Conservation (phyloP, 805 yeast species). For the Candida ulmi region DNA sequence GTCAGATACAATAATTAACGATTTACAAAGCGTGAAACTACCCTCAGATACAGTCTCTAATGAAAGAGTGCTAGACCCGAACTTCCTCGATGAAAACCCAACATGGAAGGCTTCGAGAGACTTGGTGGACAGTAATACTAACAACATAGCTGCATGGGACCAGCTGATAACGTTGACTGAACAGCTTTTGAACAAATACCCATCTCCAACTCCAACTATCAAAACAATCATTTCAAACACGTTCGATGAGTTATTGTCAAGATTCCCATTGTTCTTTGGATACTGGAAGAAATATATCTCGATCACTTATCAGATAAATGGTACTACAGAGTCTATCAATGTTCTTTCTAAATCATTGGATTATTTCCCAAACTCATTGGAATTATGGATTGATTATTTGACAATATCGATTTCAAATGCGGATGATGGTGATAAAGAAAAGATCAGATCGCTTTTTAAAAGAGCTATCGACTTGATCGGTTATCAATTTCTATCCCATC, state of each 20-base stretch:
- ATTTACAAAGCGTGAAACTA: neutral
- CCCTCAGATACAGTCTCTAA: neutral
- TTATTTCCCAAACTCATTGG: slow-evolving; percentile 53
- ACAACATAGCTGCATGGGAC: slow-evolving; percentile 36
- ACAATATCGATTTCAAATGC: slow-evolving; percentile 42
- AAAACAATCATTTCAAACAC: slow-evolving; percentile 27
- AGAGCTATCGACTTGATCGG: slow-evolving; percentile 54
- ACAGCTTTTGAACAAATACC: slow-evolving; percentile 26
- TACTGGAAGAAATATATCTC: slow-evolving; percentile 62
- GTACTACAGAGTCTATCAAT: slow-evolving; percentile 43
- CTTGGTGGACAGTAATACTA: slow-evolving; percentile 17
- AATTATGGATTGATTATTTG: slow-evolving; percentile 64
- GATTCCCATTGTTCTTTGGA: slow-evolving; percentile 53
- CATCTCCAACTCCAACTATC: slow-evolving; percentile 26
- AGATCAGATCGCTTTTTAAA: slow-evolving; percentile 38
- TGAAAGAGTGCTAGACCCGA: slow-evolving; percentile 3
- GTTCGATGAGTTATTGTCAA: slow-evolving; percentile 37
- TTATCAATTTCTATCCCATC: slow-evolving; percentile 66
- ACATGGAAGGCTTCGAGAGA: slow-evolving; percentile 20
- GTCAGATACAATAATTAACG: neutral
- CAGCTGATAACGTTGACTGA: slow-evolving; percentile 29
- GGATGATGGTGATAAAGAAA: slow-evolving; percentile 24
- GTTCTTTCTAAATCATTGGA: slow-evolving; percentile 39
- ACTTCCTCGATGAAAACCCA: slow-evolving; percentile 17
- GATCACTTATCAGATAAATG: slow-evolving; percentile 50